Evolutionary conservation across 768 basidiomycete genomes (phyloP).

Genomic region (Clathrus columnatus): DNA sequence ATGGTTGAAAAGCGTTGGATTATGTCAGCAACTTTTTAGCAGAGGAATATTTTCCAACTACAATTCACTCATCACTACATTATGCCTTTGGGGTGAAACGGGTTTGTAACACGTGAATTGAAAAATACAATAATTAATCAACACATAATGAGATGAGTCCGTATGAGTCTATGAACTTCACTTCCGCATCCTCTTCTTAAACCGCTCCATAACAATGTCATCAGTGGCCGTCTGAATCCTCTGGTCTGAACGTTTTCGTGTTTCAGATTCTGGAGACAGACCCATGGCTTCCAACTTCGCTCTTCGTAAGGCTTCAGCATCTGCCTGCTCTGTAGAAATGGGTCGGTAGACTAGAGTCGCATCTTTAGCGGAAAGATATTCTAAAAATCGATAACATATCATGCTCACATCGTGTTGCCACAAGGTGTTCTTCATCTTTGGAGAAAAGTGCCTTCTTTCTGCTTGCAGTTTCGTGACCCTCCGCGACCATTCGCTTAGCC

Average conservation of each 20-base stretch:
- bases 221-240: constrained; percentile 79
- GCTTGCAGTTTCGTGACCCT: constrained; percentile 50
- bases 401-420: constrained; percentile 78
- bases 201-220: constrained; percentile 90
- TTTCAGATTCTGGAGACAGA: constrained; percentile 40
- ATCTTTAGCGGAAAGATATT: constrained; percentile 4
- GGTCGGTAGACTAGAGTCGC: constrained; percentile 67
- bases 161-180: constrained; percentile 24
- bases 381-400: constrained; percentile 1
- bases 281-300: constrained; percentile 86
- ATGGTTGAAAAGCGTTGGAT: not conserved
- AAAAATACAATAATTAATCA: not conserved
- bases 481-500: constrained; percentile 79
- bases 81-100: too few relatives aligned
- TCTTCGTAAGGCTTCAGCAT: constrained; percentile 65
- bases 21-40: not conserved
- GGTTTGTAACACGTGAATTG: too few relatives aligned
- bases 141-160: not conserved
- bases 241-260: constrained; percentile 35
- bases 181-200: constrained; percentile 92
- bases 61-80: not conserved
- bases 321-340: constrained; percentile 73
- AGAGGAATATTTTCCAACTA: not conserved
- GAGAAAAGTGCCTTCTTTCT: constrained; percentile 31
- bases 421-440: constrained; percentile 75